Conservation (phyloP, 23 red algal genomes). For the Gracilaria gracilis region DNA sequence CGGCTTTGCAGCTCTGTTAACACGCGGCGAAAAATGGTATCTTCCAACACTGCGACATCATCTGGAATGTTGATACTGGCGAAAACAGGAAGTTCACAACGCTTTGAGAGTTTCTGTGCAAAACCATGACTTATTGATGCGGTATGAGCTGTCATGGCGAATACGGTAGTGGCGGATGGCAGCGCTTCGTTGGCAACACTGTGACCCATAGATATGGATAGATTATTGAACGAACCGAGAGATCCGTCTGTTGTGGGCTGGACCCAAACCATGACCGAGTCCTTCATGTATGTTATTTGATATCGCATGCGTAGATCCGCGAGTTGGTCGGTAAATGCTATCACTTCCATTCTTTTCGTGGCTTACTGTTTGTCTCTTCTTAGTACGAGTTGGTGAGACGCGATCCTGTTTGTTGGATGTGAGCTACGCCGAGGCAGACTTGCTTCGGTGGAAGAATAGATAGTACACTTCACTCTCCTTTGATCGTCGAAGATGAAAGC, state of each 20-base stretch:
- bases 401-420: too few relatives aligned
- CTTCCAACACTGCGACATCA: constrained; percentile 4
- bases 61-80: constrained; percentile 47
- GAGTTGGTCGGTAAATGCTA: constrained; percentile 54
- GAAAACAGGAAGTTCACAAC: constrained; percentile 33
- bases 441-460: too few relatives aligned
- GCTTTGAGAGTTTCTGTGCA: constrained; percentile 36
- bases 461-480: too few relatives aligned
- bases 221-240: background rate
- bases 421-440: too few relatives aligned
- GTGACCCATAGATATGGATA: constrained; percentile 1
- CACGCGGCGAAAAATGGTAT: constrained; percentile 25
- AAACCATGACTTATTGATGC: constrained; percentile 29
- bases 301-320: constrained; percentile 55
- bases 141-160: background rate
- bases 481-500: too few relatives aligned
- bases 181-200: background rate
- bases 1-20: background rate
- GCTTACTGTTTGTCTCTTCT: too few relatives aligned
- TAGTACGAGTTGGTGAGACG: background rate
- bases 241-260: constrained; percentile 22
- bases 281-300: constrained; percentile 40
- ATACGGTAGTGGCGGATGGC: constrained; percentile 36
- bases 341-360: constrained; percentile 21
- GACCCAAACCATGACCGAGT: constrained; percentile 58